Evolutionary conservation across 2,329 filamentous ascomycete genomes (phyloP), one percentile per base, ranked within the genome.

Genomic region (Claviceps spartinae): DNA sequence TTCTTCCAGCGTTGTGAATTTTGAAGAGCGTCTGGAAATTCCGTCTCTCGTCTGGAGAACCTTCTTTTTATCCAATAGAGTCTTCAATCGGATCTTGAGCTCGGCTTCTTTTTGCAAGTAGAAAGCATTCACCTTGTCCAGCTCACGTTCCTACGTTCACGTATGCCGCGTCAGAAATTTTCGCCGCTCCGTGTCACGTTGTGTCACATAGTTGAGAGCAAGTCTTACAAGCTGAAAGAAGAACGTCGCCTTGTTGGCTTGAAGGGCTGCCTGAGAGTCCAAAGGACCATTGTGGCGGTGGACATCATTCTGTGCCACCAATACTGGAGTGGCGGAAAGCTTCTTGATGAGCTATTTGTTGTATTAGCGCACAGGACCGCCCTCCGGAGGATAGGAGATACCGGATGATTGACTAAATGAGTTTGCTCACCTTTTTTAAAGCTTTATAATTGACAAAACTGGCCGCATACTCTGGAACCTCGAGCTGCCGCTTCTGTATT

Each of bases 371-470:
- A 34, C 2, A 5, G 3, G 30, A 4, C 30, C 30, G 9, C 30
- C 16, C 42, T 16, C 14, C 5, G 16, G 14, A 26, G 16, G n/a
- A 6, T 44, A 6, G 9, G 18, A 7, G 14, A 11, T 44, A 18
- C 22, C n/a, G 26, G 18, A 41, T 14, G 40, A 16, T 16, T 34
- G 13, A 37, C 6, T 18, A 20, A 24, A 18, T 37, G 49, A n/a
- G 5, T 3, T 47, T 37, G 6, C 54, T 36, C 66, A 95, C 93
- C 88, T 97, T 97, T 72, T 98, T 98, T 61, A 98, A 77, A 55
- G 89, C 90, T 74, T 98, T 98, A 76, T 98, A 98, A 72, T 98
- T 96, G 62, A 97, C 90, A 67, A 98, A 98, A 71, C 90, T 96
- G 58, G 91, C 89, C 56, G 93, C 91, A 84, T 98, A 98, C 79